phyloP scores from a whole-genome alignment of 495 filamentous ascomycete genomes.

The Penicillium bovifimosum region DNA sequence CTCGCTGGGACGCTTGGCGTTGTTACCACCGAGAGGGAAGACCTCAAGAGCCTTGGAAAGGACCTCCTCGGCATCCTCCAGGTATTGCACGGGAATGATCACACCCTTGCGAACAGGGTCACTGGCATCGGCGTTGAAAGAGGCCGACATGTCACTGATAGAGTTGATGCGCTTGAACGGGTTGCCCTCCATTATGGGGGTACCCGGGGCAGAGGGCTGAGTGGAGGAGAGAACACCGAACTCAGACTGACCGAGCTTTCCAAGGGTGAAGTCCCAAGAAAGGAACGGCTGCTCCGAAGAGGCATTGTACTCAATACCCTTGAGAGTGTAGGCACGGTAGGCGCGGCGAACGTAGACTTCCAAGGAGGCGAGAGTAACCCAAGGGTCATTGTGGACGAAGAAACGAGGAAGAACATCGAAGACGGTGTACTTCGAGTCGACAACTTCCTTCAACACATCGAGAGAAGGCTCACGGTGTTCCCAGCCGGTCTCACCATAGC shows the following conservation, averaged over 20 bases:
- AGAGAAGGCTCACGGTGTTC: constrained; percentile 88
- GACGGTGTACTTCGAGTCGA: constrained; percentile 96
- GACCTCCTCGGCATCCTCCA: constrained; percentile 89
- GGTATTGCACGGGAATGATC: constrained; percentile 83
- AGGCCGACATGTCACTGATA: constrained; percentile 78
- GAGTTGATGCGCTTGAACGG: constrained; percentile 79
- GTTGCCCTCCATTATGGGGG: constrained; percentile 59
- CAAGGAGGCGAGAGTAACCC: constrained; percentile 89
- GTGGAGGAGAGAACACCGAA: constrained; percentile 73
- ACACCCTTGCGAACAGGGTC: constrained; percentile 90
- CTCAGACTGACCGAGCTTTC: constrained; percentile 85
- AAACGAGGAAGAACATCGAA: constrained; percentile 93
- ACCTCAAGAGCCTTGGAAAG: constrained; percentile 75
- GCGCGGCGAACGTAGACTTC: constrained; percentile 96
- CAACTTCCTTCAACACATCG: constrained; percentile 87
- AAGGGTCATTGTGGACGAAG: constrained; percentile 88
- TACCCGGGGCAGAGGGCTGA: constrained; percentile 78
- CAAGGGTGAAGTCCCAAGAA: constrained; percentile 91
- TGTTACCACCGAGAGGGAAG: constrained; percentile 55
- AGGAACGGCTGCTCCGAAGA: constrained; percentile 73
- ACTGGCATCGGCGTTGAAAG: constrained; percentile 62
- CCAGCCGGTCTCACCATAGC: constrained; percentile 96
- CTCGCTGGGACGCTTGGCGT: constrained; percentile 32
- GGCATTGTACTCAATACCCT: constrained; percentile 80
- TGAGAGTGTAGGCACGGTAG: constrained; percentile 89